phyloP scores from a whole-genome alignment of 2,329 filamentous ascomycete genomes.

The Xylaria sp. region DNA sequence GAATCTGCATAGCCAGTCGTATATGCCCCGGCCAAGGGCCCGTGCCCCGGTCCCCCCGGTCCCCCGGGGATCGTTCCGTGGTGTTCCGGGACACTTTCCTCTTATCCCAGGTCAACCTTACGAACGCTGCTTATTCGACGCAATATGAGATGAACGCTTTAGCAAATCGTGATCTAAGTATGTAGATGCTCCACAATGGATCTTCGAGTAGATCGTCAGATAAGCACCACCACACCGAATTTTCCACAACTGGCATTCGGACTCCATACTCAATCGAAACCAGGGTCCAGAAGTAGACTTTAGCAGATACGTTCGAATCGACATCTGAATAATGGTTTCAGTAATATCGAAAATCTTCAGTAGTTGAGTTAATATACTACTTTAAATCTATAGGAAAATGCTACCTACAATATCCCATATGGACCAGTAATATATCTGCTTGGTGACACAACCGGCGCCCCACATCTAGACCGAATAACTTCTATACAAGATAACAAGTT shows the following conservation, averaged over 20 bases:
- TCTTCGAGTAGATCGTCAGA: not conserved
- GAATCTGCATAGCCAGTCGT: too few relatives aligned
- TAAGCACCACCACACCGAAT: not conserved
- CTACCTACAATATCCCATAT: too few relatives aligned
- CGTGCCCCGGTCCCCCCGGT: too few relatives aligned
- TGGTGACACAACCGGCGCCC: not conserved
- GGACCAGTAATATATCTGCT: not conserved
- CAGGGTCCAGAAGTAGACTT: not conserved
- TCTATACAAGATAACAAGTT: not conserved
- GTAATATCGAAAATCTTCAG: not conserved
- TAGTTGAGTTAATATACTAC: not conserved
- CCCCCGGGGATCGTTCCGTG: too few relatives aligned
- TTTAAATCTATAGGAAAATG: not conserved
- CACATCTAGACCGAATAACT: not conserved
- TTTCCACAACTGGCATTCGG: not conserved
- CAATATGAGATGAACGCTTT: not conserved
- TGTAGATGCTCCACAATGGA: not conserved
- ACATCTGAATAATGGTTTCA: not conserved
- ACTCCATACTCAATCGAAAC: not conserved
- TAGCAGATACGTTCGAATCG: not conserved
- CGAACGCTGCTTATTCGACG: not conserved
- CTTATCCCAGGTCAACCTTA: not conserved
- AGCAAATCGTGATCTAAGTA: too few relatives aligned
- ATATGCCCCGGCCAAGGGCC: too few relatives aligned
- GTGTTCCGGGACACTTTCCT: not conserved